Conservation (phyloP, 768 basidiomycete genomes). For the Boletus speciosus region DNA sequence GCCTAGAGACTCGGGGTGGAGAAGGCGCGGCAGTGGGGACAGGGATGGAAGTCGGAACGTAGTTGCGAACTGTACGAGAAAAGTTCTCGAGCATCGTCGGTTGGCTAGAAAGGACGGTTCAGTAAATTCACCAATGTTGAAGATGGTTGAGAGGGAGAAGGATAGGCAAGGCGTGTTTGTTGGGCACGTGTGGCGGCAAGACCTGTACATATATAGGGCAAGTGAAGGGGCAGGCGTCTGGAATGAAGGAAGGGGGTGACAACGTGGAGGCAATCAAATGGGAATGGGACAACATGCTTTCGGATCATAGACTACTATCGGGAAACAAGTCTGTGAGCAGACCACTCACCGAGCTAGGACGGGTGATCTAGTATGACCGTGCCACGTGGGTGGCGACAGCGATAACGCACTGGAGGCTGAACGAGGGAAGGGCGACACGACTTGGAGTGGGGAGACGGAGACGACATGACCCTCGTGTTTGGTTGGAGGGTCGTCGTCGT, state of each 20-base stretch:
- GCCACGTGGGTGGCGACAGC: slow-evolving; percentile 8
- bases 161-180: not conserved
- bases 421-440: slow-evolving; percentile 13
- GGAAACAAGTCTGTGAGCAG: not conserved
- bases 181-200: slow-evolving; percentile 15
- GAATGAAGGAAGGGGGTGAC: slow-evolving; percentile 12
- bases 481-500: slow-evolving; percentile 20
- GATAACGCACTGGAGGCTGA: slow-evolving; percentile 10
- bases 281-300: not conserved
- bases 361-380: slow-evolving; percentile 31
- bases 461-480: slow-evolving; percentile 29
- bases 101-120: slow-evolving; percentile 34
- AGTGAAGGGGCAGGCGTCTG: not conserved
- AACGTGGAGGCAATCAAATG: slow-evolving; percentile 9
- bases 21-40: slow-evolving; percentile 47
- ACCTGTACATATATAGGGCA: slow-evolving; percentile 14
- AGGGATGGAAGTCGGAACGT: slow-evolving; percentile 51
- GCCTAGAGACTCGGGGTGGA: slow-evolving; percentile 48
- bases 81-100: slow-evolving; percentile 50
- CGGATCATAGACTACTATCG: slow-evolving; percentile 2
- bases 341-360: slow-evolving; percentile 30
- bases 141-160: not conserved
- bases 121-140: slow-evolving; percentile 9
- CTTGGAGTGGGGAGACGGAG: slow-evolving; percentile 8
- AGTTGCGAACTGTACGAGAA: slow-evolving; percentile 51